Evolutionary conservation across 345 rosid species (phyloP), one percentile per base, ranked within the genome.

Genomic region (Theobroma cacao): DNA sequence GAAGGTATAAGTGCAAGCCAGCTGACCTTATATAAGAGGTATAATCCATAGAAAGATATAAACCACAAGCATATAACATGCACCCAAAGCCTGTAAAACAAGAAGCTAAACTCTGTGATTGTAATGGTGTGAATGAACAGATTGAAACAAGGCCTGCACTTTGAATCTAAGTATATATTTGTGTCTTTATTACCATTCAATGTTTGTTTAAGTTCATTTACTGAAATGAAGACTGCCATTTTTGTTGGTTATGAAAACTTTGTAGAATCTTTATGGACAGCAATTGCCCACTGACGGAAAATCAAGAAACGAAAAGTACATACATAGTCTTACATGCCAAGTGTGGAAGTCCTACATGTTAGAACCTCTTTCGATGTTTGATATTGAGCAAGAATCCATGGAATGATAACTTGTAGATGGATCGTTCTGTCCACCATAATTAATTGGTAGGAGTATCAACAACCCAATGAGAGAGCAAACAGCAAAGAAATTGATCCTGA

Each of bases 61-160:
- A 91, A 74, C 84, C 96, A 95, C 88, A 92, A 82, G 88, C 97
- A 91, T 31, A 87, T 65, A 82, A 95, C 91, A 84, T 95, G 98
- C 81, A 91, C 94, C 99, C 98, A 95, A 53, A 95, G 91, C 93
- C 99, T 95, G 84, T 7, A 50, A 79, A 58, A 66, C 28, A 24
- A 45, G 47, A 30, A 67, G 20, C 11, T n/a, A 45, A 53, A 48
- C 14, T 12, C 53, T 15, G 40, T 43, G n/a, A 61, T 14, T 26
- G 24, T 8, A 24, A 3, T 67, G 34, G 14, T 41, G n/a, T 30
- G 15, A 31, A 61, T 30, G 22, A 76, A 34, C 9, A 63, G 47
- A 33, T 28, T 14, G 67, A 28, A n/a, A 22, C 40, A 53, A 65
- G 20, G 30, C 22, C 60, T 55, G 60, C 60, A 22, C 60, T n/a